These are phyloP conservation scores for Phialocephala subalpina DNA, from an alignment of 2,329 filamentous ascomycete species.

Conservation along the genomic window DNA sequence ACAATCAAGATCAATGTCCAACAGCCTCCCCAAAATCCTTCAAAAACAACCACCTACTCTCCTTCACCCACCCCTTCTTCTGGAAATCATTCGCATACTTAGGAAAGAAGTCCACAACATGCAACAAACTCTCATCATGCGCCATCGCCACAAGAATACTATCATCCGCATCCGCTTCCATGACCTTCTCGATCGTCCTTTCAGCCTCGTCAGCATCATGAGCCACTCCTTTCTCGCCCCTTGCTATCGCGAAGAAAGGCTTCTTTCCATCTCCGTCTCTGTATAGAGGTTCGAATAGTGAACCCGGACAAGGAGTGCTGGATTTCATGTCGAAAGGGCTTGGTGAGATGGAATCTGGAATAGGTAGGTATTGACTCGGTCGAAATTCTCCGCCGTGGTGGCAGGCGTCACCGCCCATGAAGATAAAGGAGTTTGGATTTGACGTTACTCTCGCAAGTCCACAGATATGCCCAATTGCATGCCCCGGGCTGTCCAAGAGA, in stretches of 20 bases:
- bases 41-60: conserved; percentile 58
- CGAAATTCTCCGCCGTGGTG: conserved; percentile 55
- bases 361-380: conserved; percentile 50
- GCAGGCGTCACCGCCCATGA: conserved; percentile 58
- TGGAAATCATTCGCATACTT: conserved; percentile 55
- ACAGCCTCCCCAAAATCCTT: conserved; percentile 56
- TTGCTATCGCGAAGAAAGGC: conserved; percentile 46
- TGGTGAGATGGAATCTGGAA: conserved; percentile 48
- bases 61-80: conserved; percentile 53
- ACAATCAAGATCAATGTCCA: conserved; percentile 14
- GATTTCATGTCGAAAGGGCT: conserved; percentile 46
- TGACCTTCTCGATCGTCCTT: conserved; percentile 53
- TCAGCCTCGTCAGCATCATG: conserved; percentile 44
- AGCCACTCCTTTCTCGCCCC: conserved; percentile 25
- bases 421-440: conserved; percentile 50
- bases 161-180: conserved; percentile 53
- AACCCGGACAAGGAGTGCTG: conserved; percentile 49
- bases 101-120: conserved; percentile 58
- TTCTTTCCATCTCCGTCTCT: conserved; percentile 38
- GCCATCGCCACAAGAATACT: conserved; percentile 55
- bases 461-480: conserved; percentile 54
- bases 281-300: conserved; percentile 50
- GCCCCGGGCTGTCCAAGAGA: conserved; percentile 58
- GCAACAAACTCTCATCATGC: conserved; percentile 54
- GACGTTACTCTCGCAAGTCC: conserved; percentile 49